Evolutionary conservation across 345 rosid genomes (phyloP), one percentile per base, ranked within the genome.

Genomic region (Arabis hirsuta): DNA sequence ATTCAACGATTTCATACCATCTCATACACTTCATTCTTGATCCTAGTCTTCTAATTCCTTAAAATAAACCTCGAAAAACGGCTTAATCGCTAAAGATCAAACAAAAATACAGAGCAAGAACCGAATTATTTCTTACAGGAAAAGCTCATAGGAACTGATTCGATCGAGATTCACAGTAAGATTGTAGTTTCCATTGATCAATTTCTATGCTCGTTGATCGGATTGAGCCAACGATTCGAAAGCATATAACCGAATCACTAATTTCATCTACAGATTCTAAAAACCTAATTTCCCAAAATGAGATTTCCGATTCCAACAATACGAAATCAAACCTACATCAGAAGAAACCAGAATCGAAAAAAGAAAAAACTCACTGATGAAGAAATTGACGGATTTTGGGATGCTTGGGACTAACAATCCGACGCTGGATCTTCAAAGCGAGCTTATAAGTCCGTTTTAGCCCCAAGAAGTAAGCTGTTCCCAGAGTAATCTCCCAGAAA

Each of bases 401-500:
- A 61, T 73, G 87, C 24, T 82, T 84, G 6, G 89, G 83, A 67
- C 82, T 61, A 57, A 90, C 80, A 58, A 87, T 43, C 53, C 85
- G 83, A 36, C 92, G 90, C 71, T 93, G 91, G 73, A 87, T 80
- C 88, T 67, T 77, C 84, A 87, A 73, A 46, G 88, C 88, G 45
- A 93, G 88, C 69, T 71, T 83, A 69, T 87, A 89, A 65, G 94
- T 87, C 29, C 97, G 93, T 46, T 80, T 88, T 19, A 90, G 84
- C 34, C 97, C 98, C 71, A 93, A 74, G 80, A 93, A 83, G 79
- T 90, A 93, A 10, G 97, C 98, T 13, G 96, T 89, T 44, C 80
- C 96, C 76, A 93, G 43, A 22, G 94, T 84, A 80, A 93, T 84
- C 86, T 93, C 98, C 98, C 98, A 93, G 1, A 90, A 79, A 68